A percentile compares a stretch with the other conserved stretches of the same genome.
phyloP scores from a whole-genome alignment of 441 rosid species.

The Breynia disticha region DNA sequence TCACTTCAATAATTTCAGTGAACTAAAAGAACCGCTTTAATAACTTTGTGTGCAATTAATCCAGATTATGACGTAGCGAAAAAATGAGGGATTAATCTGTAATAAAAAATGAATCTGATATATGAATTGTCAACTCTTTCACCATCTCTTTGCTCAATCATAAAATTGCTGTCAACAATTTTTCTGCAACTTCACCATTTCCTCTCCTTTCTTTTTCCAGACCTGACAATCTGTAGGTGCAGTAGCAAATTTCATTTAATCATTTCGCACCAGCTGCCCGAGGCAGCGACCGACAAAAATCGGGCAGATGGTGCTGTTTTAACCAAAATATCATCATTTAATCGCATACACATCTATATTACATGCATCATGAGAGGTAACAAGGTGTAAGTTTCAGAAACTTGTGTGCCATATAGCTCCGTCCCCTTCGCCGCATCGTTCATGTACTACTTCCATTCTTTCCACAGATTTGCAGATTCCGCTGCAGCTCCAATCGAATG shows the following conservation, averaged over 20 bases:
- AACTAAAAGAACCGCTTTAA: no score
- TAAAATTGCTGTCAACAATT: background rate
- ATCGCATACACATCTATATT: slow-evolving; percentile 17
- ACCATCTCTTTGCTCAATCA: background rate
- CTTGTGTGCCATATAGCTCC: slow-evolving; percentile 83
- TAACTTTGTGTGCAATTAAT: no score
- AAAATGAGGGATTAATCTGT: no score
- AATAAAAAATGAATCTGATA: no score
- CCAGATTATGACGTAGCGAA: no score
- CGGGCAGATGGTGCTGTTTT: slow-evolving; percentile 20
- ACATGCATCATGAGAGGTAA: slow-evolving; percentile 13
- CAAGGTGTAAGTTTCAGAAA: slow-evolving; percentile 36
- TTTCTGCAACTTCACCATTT: slow-evolving; percentile 15
- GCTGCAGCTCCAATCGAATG: slow-evolving; percentile 93
- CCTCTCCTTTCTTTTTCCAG: slow-evolving; percentile 5
- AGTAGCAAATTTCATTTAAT: slow-evolving; percentile 20
- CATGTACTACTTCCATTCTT: slow-evolving; percentile 84
- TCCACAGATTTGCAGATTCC: slow-evolving; percentile 87
- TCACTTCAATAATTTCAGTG: no score
- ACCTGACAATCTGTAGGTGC: slow-evolving; percentile 29
- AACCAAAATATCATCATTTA: background rate
- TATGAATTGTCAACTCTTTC: no score
- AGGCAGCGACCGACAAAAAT: slow-evolving; percentile 33
- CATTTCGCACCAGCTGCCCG: slow-evolving; percentile 23
- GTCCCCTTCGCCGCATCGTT: slow-evolving; percentile 84